Conservation (phyloP, 805 yeast species). For the Candida schatavii region DNA sequence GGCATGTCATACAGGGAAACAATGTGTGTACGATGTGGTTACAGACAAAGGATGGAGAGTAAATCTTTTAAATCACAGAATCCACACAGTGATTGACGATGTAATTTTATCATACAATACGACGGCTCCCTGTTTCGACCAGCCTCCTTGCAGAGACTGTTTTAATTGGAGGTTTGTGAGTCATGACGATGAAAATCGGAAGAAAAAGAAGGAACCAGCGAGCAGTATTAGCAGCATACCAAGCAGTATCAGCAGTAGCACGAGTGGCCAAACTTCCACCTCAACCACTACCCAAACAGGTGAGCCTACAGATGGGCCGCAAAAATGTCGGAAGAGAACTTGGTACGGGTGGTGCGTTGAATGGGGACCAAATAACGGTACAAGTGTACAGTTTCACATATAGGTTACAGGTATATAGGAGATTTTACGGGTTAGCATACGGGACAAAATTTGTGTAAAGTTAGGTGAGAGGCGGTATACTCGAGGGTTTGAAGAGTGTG, state of each 20-base stretch:
- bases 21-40: conserved; percentile 87
- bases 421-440: too few relatives aligned
- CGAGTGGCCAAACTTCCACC: conserved; percentile 6
- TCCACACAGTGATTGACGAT: conserved; percentile 85
- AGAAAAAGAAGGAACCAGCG: conserved; percentile 14
- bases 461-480: too few relatives aligned
- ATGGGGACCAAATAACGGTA: conserved; percentile 38
- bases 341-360: conserved; percentile 67
- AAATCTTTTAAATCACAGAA: conserved; percentile 81
- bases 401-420: background rate
- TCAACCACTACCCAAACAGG: conserved; percentile 6
- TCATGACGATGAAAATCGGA: conserved; percentile 34
- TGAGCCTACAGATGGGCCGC: conserved; percentile 21
- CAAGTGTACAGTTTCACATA: background rate
- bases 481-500: too few relatives aligned
- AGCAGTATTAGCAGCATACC: conserved; percentile 10
- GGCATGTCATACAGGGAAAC: conserved; percentile 85
- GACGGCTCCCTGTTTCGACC: conserved; percentile 69
- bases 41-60: conserved; percentile 90
- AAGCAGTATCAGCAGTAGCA: background rate
- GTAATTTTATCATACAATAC: conserved; percentile 68
- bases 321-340: conserved; percentile 52
- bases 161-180: conserved; percentile 79
- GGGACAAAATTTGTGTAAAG: too few relatives aligned
- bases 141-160: conserved; percentile 88